phyloP scores from a whole-genome alignment of 148 eudicot species.

The Silene uniflora region DNA sequence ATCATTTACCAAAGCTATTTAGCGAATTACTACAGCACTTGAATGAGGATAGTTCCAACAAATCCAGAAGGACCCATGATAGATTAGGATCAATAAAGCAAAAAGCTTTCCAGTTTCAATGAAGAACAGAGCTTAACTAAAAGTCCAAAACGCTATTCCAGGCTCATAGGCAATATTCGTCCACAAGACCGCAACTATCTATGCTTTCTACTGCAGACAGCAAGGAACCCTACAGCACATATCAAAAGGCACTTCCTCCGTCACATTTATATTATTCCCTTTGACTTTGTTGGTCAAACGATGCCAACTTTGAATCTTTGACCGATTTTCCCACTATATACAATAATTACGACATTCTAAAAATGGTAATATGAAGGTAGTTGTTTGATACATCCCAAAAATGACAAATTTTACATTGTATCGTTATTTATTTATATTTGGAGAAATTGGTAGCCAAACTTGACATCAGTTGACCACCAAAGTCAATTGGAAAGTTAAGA shows the following conservation, averaged over 20 bases:
- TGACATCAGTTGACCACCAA: background rate
- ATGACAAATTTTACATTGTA: background rate
- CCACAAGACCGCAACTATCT: background rate
- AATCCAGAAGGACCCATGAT: background rate
- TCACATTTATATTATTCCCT: background rate
- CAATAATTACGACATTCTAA: no score
- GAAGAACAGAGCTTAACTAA: slow-evolving; percentile 10
- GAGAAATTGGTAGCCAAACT: background rate
- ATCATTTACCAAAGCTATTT: slow-evolving; percentile 5
- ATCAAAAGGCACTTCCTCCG: background rate
- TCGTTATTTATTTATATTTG: background rate
- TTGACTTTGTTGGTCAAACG: background rate
- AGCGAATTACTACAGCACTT: background rate
- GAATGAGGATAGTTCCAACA: background rate
- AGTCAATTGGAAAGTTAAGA: background rate
- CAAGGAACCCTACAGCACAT: background rate
- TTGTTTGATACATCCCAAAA: background rate
- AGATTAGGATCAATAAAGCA: background rate
- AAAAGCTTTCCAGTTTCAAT: background rate
- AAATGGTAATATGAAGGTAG: background rate
- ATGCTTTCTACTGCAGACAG: background rate
- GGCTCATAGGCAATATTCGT: background rate
- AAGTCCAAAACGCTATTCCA: background rate
- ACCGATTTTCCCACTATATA: no score
- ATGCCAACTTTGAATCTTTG: no score